A percentile compares a stretch with the other conserved stretches of the same genome.
phyloP scores from a whole-genome alignment of 2,329 filamentous ascomycete species.

The Calonectria henricotiae region DNA sequence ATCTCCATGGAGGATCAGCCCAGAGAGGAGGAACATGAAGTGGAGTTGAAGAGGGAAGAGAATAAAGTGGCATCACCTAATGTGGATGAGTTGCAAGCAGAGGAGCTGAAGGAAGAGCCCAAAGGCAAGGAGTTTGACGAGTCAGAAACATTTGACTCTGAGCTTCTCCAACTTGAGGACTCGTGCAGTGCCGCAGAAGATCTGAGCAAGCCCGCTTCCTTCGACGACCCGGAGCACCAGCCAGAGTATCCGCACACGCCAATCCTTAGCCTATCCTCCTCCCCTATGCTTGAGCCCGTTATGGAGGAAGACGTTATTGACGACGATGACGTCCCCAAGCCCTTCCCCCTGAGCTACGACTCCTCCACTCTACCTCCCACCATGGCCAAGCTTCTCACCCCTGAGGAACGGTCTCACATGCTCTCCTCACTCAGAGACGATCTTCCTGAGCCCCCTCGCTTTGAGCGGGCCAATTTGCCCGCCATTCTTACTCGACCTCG shows the following conservation, averaged over 20 bases:
- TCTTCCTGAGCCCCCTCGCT: conserved; percentile 37
- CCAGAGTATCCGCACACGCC: conserved; percentile 18
- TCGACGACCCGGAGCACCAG: conserved; percentile 34
- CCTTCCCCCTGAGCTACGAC: conserved; percentile 29
- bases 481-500: conserved; percentile 41
- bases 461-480: conserved; percentile 41
- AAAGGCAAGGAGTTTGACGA: conserved; percentile 17
- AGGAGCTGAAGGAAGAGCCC: conserved; percentile 1
- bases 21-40: conserved; percentile 39
- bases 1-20: conserved; percentile 44
- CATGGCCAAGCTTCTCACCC: conserved; percentile 40
- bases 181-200: conserved; percentile 6
- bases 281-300: conserved; percentile 45
- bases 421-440: conserved; percentile 35
- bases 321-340: conserved; percentile 20
- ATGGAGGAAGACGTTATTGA: conserved; percentile 45
- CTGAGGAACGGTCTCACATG: conserved; percentile 38
- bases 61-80: conserved; percentile 26
- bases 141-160: conserved; percentile 18
- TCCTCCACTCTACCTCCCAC: conserved; percentile 37
- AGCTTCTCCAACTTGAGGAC: conserved; percentile 1
- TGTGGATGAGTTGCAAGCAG: background rate
- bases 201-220: conserved; percentile 23
- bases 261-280: conserved; percentile 30
- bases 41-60: conserved; percentile 25